Evolutionary conservation across 106 monocot genomes (phyloP), one percentile per base, ranked within the genome.

Genomic region (Ottelia alismoides): DNA sequence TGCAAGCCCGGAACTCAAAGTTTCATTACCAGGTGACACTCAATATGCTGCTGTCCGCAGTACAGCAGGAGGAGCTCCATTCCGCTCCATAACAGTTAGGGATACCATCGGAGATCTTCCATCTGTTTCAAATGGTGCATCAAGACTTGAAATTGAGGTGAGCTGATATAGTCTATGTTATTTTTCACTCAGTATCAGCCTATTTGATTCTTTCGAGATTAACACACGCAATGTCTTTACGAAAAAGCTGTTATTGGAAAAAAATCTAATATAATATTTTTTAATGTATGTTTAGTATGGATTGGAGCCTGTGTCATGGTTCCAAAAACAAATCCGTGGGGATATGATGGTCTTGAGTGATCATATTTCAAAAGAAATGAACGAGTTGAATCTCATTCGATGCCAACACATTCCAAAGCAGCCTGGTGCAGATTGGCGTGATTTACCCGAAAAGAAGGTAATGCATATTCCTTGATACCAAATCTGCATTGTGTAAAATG

Each of bases 351-450:
- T 26, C 2, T 57, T 98, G 64, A 75, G 62, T 62, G 98, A 98
- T 45, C 98, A 98, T 63, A 83, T 98, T 27, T 74, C 98, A 1
- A 99, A 99, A 62, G 85, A 90, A 65, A 99, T 99, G 98, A 99
- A 90, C 57, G 98, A 99, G 56, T 53, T 99, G 52, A 99, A 99
- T 56, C 68, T 82, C 7, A 86, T 99, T 53, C 68, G 98, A 16
- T 99, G 98, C 69, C 58, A 99, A 60, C 79, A 45, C 51, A 99
- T 99, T 63, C 90, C 98, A 48, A 79, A 83, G 51, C 70, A 61
- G 2, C 98, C 85, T 18, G 90, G 90, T 66, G 68, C 77, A 52
- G 98, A 98, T 43, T 98, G 98, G 98, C 98, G 69, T 57, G 90
- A 98, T 56, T 82, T 98, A 5, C 98, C 90, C 22, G 85, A 98